Evolutionary conservation across 73 alveolate genomes (phyloP), one percentile per base, ranked within the genome.

Genomic region (Diophrys sp.): DNA sequence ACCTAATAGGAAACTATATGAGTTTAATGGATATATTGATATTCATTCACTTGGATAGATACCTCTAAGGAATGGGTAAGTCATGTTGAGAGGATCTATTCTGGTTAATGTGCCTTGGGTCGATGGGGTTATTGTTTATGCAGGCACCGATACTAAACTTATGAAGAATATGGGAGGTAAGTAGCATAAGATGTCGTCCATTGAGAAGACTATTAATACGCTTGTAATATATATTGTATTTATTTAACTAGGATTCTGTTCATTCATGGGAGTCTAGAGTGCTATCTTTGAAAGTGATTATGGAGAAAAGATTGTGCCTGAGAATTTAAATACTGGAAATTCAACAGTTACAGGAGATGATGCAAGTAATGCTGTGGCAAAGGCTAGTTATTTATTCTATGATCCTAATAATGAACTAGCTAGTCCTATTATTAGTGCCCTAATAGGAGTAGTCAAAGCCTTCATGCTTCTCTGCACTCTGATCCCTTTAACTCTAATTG

Each of bases 81-180:
- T 94, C 57, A 55, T 93, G 34, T 84, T 93, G 54, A 78, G 98
- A 87, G 99, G 99, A 28, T 78, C 97, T 32, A 89, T 89, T 67
- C 90, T 97, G 56, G 87, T 87, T 68, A 96, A 95, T 86, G 89
- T 95, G 71, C 87, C 90, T 33, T 97, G 93, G 94, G 91, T 80
- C 1, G 83, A 82, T 28, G 99, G 99, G 5, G 89, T 90, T 0
- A 97, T 91, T 0, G 88, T 94, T 25, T 97, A 97, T 84, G 87
- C 99, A 30, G 99, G 99, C 31, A 74, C 75, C 33, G 98, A 97
- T 56, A 92, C 99, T 14, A 97, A 97, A 90, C 74, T 97, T 27
- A 92, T 97, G 98, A 67, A 77, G 80, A 97, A 97, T 82, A 89
- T 94, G 56, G 94, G 95, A 54, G 89, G 87, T 67, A 27, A 82